phyloP scores from a whole-genome alignment of 257 asterid species.

The Datura wrightii region DNA sequence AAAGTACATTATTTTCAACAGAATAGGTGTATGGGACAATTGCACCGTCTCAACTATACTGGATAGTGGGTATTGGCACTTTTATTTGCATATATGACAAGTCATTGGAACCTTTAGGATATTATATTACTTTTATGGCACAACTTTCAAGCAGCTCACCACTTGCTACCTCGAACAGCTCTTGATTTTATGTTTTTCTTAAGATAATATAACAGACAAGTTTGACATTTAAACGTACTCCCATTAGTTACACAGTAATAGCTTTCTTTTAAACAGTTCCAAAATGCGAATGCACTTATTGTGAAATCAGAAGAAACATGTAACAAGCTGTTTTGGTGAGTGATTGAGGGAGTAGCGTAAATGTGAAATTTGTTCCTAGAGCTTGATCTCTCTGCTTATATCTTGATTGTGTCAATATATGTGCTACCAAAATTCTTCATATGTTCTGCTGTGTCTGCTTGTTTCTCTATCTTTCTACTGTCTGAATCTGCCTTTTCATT shows the following conservation, averaged over 20 bases:
- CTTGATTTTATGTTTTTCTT: neutral
- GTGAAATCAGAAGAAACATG: neutral
- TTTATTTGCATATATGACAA: constrained; percentile 1
- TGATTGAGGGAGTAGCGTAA: neutral
- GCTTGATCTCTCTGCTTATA: neutral
- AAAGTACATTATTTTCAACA: constrained; percentile 2
- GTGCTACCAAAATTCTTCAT: neutral
- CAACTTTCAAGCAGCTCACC: neutral
- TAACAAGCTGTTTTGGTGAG: neutral
- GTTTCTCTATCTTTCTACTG: neutral
- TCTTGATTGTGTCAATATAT: neutral
- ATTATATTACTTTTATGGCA: neutral
- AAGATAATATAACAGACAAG: neutral
- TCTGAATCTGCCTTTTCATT: neutral
- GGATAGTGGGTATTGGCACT: constrained; percentile 3
- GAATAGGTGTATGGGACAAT: neutral
- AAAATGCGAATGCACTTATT: neutral
- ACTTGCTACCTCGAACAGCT: neutral
- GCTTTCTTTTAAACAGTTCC: neutral
- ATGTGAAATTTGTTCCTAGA: neutral
- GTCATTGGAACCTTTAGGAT: neutral
- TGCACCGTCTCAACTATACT: neutral
- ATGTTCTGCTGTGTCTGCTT: neutral
- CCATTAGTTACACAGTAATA: neutral
- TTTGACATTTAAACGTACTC: neutral